These are phyloP conservation scores for Russula lepida DNA, from an alignment of 768 basidiomycete species.

Conservation along the genomic window DNA sequence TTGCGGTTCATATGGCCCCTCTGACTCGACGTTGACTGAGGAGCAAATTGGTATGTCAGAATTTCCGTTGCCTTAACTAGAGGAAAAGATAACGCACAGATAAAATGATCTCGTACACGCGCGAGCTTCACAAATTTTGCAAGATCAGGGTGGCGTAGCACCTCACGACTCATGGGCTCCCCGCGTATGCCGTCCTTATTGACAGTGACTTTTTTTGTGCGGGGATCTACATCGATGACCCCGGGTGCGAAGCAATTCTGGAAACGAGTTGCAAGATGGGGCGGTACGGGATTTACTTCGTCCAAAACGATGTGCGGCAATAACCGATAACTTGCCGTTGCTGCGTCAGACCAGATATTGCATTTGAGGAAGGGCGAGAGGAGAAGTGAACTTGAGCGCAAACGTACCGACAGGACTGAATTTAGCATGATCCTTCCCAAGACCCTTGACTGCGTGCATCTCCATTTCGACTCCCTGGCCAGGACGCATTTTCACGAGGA, in stretches of 20 bases:
- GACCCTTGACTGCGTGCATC: constrained; percentile 85
- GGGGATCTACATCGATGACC: constrained; percentile 56
- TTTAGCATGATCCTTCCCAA: constrained; percentile 94
- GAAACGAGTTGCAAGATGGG: constrained; percentile 73
- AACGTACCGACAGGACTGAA: constrained; percentile 85
- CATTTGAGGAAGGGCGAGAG: not conserved
- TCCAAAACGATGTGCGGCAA: constrained; percentile 72
- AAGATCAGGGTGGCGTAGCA: constrained; percentile 87
- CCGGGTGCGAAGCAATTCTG: constrained; percentile 80
- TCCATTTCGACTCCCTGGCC: constrained; percentile 84
- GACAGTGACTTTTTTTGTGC: constrained; percentile 51
- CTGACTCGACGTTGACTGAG: constrained; percentile 82
- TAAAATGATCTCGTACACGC: constrained; percentile 84
- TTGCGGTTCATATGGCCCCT: constrained; percentile 81
- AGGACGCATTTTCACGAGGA: constrained; percentile 85
- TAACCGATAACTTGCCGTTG: constrained; percentile 92
- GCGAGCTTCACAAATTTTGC: constrained; percentile 72
- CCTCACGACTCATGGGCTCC: constrained; percentile 89
- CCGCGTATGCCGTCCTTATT: constrained; percentile 60
- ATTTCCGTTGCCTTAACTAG: not conserved
- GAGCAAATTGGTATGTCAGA: constrained; percentile 2
- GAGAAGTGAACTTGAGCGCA: not conserved
- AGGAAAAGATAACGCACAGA: constrained; percentile 49
- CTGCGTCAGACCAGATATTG: constrained; percentile 31
- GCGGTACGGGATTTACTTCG: constrained; percentile 66